These are phyloP conservation scores for Priceomyces medius DNA, from an alignment of 805 yeast genomes.

Conservation along the genomic window DNA sequence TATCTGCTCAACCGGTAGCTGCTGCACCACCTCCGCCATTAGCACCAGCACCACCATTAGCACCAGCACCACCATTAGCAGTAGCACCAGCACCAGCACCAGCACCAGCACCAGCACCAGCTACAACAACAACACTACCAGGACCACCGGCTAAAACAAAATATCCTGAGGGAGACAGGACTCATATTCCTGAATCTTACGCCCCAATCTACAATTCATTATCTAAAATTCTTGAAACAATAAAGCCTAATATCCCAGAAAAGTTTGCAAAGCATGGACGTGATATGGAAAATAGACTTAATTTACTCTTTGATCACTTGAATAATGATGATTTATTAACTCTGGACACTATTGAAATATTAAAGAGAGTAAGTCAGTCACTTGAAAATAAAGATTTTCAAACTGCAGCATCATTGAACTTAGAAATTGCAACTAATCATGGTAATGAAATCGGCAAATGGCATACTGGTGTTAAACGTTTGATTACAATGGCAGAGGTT, in stretches of 20 bases:
- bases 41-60: slow-evolving; percentile 30
- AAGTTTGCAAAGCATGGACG: slow-evolving; percentile 67
- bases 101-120: slow-evolving; percentile 13
- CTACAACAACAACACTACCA: slow-evolving; percentile 31
- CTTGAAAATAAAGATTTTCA: slow-evolving; percentile 55
- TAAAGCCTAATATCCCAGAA: slow-evolving; percentile 74
- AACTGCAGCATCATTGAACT: slow-evolving; percentile 56
- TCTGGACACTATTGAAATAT: slow-evolving; percentile 50
- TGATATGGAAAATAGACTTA: slow-evolving; percentile 82
- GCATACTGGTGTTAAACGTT: slow-evolving; percentile 88
- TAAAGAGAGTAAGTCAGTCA: slow-evolving; percentile 51
- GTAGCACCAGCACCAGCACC: slow-evolving; percentile 3
- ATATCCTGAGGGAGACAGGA: slow-evolving; percentile 65
- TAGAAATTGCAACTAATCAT: slow-evolving; percentile 60
- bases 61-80: slow-evolving; percentile 7
- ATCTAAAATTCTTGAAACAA: slow-evolving; percentile 52
- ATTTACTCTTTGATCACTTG: slow-evolving; percentile 73
- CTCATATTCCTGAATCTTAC: slow-evolving; percentile 61
- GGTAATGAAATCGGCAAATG: slow-evolving; percentile 83
- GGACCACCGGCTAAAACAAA: slow-evolving; percentile 18
- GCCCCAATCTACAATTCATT: slow-evolving; percentile 60
- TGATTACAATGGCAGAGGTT: slow-evolving; percentile 68
- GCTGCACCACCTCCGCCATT: slow-evolving; percentile 19
- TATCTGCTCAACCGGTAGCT: slow-evolving; percentile 8
- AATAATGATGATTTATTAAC: slow-evolving; percentile 68